A percentile compares a stretch with the other conserved stretches of the same genome.
phyloP scores from a whole-genome alignment of 2,329 filamentous ascomycete species.

The Metarhizium sp. region DNA sequence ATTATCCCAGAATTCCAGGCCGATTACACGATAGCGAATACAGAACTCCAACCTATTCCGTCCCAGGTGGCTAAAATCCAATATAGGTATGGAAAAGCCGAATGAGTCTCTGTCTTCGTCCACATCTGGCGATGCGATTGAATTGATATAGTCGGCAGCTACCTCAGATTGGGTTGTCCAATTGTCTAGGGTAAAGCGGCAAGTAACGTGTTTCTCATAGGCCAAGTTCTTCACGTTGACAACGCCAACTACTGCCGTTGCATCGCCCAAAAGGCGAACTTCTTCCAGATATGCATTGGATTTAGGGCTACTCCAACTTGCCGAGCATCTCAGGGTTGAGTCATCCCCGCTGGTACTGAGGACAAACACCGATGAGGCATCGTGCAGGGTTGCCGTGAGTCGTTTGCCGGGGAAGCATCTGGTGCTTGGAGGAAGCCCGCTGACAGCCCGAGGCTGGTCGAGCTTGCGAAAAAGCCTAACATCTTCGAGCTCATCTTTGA shows the following conservation, averaged over 20 bases:
- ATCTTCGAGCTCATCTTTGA: background rate
- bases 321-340: background rate
- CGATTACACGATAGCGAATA: conserved; percentile 75
- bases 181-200: conserved; percentile 90
- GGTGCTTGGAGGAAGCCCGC: background rate
- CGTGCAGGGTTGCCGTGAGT: background rate
- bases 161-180: conserved; percentile 99
- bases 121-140: background rate
- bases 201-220: conserved; percentile 74
- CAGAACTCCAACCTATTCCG: conserved; percentile 89
- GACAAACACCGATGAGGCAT: background rate
- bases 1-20: conserved; percentile 91
- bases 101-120: conserved; percentile 55
- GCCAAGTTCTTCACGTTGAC: conserved; percentile 79
- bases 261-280: conserved; percentile 41
- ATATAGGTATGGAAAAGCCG: conserved; percentile 85
- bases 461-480: background rate
- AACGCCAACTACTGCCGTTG: conserved; percentile 74
- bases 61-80: conserved; percentile 83
- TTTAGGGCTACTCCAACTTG: background rate
- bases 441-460: background rate
- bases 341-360: background rate
- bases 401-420: background rate
- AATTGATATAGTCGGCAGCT: conserved; percentile 61
- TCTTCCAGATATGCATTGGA: background rate